Conservation (phyloP, 2,329 filamentous ascomycete genomes). For the Cercospora sojina region DNA sequence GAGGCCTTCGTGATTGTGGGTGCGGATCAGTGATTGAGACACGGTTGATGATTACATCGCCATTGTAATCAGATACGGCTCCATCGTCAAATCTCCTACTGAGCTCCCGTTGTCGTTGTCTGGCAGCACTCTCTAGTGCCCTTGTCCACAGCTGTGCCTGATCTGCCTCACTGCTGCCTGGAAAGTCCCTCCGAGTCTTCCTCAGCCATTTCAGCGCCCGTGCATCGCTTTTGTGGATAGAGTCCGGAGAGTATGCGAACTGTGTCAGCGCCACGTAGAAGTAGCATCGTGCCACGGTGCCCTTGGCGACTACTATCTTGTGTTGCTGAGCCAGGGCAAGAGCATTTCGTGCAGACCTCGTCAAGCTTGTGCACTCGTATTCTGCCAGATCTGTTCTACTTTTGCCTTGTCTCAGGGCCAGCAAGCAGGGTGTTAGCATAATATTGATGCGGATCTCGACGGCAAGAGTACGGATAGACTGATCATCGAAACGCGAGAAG, state of each 20-base stretch:
- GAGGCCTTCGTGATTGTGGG: background rate
- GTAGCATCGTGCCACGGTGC: constrained; percentile 3
- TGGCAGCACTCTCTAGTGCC: background rate
- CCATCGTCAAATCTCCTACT: background rate
- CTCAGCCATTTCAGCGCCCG: constrained; percentile 8
- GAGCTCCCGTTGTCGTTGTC: background rate
- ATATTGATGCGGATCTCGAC: constrained; percentile 4
- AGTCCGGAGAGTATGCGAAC: constrained; percentile 2
- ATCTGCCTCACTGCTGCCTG: background rate
- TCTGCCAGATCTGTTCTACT: background rate
- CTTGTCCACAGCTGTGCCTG: background rate
- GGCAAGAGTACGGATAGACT: background rate
- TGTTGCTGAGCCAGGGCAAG: background rate
- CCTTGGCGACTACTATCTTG: background rate
- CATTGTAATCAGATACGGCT: background rate
- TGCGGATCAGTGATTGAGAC: background rate
- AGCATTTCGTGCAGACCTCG: background rate
- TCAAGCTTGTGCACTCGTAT: background rate
- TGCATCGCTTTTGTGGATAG: background rate
- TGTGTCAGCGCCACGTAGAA: constrained; percentile 6
- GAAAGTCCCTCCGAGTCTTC: background rate
- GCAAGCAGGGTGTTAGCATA: background rate
- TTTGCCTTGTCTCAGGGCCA: background rate
- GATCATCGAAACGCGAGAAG: background rate
- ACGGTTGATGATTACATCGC: background rate